phyloP scores from a whole-genome alignment of 495 filamentous ascomycete species.

The Aspergillus baeticus region DNA sequence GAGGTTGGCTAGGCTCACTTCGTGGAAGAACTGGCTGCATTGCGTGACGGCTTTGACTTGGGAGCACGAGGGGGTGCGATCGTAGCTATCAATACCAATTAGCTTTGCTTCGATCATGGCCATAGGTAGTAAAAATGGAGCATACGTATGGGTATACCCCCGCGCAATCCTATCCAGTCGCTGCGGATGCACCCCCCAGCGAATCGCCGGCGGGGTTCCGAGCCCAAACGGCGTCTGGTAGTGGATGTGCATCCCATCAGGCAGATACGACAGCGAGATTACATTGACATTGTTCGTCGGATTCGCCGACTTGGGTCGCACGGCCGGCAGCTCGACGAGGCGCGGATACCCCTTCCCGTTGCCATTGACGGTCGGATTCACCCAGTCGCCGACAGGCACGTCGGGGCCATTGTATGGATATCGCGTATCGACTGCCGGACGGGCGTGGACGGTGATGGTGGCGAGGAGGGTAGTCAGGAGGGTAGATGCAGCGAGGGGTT shows the following conservation, averaged over 20 bases:
- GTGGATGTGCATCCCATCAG: conserved; percentile 50
- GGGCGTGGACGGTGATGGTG: conserved; percentile 23
- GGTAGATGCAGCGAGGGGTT: conserved; percentile 8
- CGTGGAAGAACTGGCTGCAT: conserved; percentile 51
- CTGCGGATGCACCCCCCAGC: conserved; percentile 35
- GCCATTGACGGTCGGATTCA: conserved; percentile 48
- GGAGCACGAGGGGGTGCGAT: conserved; percentile 52
- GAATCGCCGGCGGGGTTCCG: conserved; percentile 35
- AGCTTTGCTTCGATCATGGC: neutral
- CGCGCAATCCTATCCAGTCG: conserved; percentile 29
- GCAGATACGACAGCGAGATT: conserved; percentile 48
- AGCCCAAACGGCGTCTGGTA: conserved; percentile 56
- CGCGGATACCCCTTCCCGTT: conserved; percentile 53
- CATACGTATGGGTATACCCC: conserved; percentile 39
- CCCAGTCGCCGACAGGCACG: conserved; percentile 51
- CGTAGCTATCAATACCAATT: conserved; percentile 38
- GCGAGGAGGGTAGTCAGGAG: conserved; percentile 23
- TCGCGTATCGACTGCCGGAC: conserved; percentile 18
- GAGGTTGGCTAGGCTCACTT: conserved; percentile 26
- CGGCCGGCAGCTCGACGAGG: conserved; percentile 54
- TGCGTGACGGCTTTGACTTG: conserved; percentile 41
- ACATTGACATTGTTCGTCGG: conserved; percentile 56
- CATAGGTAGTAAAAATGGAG: no score
- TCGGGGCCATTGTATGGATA: conserved; percentile 49
- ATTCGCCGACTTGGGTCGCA: conserved; percentile 37